Base-by-base conservation (phyloP, 148 eudicot species). In the Camellia lanceoleosa region DNA sequence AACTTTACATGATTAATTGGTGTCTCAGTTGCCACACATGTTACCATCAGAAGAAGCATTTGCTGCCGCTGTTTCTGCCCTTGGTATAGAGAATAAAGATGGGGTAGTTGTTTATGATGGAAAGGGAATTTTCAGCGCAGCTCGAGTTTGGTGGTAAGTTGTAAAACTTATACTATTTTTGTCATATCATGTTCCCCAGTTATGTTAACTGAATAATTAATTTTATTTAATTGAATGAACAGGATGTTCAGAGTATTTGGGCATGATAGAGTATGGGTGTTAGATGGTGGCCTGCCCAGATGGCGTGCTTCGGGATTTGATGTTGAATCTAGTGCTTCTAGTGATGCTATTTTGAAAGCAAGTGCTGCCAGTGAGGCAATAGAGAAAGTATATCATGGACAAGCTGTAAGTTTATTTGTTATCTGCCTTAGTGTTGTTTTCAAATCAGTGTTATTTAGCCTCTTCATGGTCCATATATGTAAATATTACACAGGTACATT, bases 231-330 rank as follows among this genome's bases (percentile, higher is more conserved):
- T 75, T 42, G 80, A 65, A 67, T 80, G 42, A 73, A 71, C 84
- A 96, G 99, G 99, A 96, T 96, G 99, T 96, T 96, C 79, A 88
- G 98, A 81, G 98, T 92, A 61, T 96, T 93, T 85, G 99, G 99
- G 75, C 98, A 96, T 85, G 95, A 96, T 54, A 90, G 86, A 89
- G 90, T 96, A 78, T 96, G 99, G 99, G 99, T 96, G 82, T 87
- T 96, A 80, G 97, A 96, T 84, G 99, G 99, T 80, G 99, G 99
- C 75, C 90, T 96, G 42, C 99, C 98, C 54, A 86, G 87, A 83
- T 96, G 99, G 99, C 92, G 94, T 66, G 91, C 93, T 77, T 89
- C 89, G 55, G 97, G 94, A 68, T 93, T 78, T 81, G 98, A 93
- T 89, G 98, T 93, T 79, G 98, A 96, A 86, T 96, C 98, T 78